phyloP scores from a whole-genome alignment of 768 basidiomycete genomes.

The Neoboletus magnificus region DNA sequence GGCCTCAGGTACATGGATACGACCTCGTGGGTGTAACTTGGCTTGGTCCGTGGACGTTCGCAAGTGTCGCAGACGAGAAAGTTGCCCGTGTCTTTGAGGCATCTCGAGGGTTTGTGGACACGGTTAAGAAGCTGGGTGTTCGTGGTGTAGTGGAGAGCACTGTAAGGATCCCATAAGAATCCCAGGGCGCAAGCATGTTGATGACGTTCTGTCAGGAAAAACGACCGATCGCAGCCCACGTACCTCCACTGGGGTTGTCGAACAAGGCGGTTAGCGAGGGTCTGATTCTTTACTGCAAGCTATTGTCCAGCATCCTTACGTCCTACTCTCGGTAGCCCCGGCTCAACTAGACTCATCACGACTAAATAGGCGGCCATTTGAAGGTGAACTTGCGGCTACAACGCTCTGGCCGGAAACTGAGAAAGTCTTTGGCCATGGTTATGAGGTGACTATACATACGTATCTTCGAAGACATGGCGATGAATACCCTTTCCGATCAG shows the following conservation, averaged over 20 bases:
- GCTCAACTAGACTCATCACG: conserved; percentile 14
- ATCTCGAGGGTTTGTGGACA: conserved; percentile 71
- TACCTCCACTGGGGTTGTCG: conserved; percentile 90
- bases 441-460: conserved; percentile 59
- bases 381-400: conserved; percentile 81
- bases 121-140: conserved; percentile 50
- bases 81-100: conserved; percentile 93
- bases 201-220: conserved; percentile 39
- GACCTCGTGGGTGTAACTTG: conserved; percentile 81
- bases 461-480: neutral
- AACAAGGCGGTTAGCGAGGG: conserved; percentile 86
- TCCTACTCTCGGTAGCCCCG: conserved; percentile 8
- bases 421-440: conserved; percentile 97
- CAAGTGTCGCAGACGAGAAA: conserved; percentile 94
- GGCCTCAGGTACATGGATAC: conserved; percentile 97
- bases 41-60: conserved; percentile 72
- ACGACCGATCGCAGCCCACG: conserved; percentile 77
- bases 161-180: conserved; percentile 33
- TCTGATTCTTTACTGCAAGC: conserved; percentile 22
- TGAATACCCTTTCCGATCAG: conserved; percentile 36
- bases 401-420: conserved; percentile 98
- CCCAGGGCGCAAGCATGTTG: neutral
- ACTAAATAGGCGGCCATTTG: conserved; percentile 60
- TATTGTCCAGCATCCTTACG: neutral
- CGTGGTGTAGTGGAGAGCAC: conserved; percentile 47